Evolutionary conservation across 495 filamentous ascomycete genomes (phyloP), one percentile per base, ranked within the genome.

Genomic region (Penicillium cosmopolitanum): DNA sequence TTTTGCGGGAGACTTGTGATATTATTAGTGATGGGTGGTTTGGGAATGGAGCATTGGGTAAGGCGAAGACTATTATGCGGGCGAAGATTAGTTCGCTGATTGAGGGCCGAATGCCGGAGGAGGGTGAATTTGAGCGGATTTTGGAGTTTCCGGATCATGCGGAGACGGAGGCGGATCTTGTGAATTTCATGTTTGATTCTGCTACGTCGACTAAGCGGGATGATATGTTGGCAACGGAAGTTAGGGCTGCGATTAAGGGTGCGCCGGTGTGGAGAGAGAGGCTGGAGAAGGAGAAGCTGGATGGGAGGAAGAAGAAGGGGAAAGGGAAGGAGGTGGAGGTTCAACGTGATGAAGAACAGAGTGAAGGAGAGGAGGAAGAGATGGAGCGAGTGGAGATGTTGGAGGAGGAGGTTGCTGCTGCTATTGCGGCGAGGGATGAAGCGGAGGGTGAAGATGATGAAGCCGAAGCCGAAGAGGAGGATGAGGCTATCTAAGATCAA

Each of bases 51-150:
- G 86, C 89, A 3, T 83, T 90, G 75, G 84, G 86, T 2, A 96
- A 96, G 65, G 85, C 87, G 51, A 90, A 91, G 66, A 85, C 88
- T 7, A 85, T 96, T 62, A 93, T 97, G 90, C 88, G 89, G 54
- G 81, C 84, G 47, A 98, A 96, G 72, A 87, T 96, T 57, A 66
- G 70, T 9, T 65, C 72, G 2, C 51, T 89, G 7, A 69, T 78
- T 13, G 81, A 80, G 5, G 64, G 70, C 2, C 44, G 57, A 10
- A 66, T 72, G 10, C 70, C 77, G 0, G 65, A 71, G 13, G 84
- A 90, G 56, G 68, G 69, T 21, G 82, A 87, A 19, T 89, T 81
- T 62, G 60, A 48, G 28, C 56, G 62, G 15, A 57, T 85, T 1
- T 34, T 80, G 15, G 57, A 56, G 0, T 69, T 85, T 16, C 82